Conservation (phyloP, 805 yeast genomes). For the Candida ortonii region DNA sequence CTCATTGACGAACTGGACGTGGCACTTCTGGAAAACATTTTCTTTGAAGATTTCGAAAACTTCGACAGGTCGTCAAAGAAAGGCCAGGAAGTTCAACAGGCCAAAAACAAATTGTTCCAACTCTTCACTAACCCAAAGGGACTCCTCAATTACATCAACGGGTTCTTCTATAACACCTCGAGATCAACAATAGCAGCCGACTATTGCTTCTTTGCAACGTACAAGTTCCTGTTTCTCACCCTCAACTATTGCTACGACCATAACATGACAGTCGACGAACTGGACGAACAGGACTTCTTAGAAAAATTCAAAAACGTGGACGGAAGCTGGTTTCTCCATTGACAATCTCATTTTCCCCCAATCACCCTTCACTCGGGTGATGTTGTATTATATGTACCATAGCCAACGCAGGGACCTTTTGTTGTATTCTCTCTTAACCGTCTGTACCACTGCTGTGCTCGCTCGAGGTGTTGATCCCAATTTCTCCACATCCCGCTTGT, state of each 20-base stretch:
- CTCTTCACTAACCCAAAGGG: slow-evolving; percentile 18
- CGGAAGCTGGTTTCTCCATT: slow-evolving; percentile 21
- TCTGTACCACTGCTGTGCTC: no score
- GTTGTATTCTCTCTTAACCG: no score
- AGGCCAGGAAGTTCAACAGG: background rate
- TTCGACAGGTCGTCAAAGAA: slow-evolving; percentile 1
- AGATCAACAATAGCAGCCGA: slow-evolving; percentile 26
- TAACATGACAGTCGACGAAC: slow-evolving; percentile 9
- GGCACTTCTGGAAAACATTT: slow-evolving; percentile 12
- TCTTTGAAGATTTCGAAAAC: slow-evolving; percentile 10
- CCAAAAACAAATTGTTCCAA: slow-evolving; percentile 12
- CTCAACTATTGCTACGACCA: slow-evolving; percentile 16
- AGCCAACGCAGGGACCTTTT: no score
- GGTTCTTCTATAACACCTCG: slow-evolving; percentile 31
- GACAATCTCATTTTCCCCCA: no score
- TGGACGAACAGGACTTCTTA: slow-evolving; percentile 15
- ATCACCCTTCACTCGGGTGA: no score
- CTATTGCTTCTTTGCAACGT: slow-evolving; percentile 27
- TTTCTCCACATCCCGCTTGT: background rate
- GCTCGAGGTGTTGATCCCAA: background rate
- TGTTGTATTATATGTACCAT: no score
- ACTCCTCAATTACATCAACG: slow-evolving; percentile 23
- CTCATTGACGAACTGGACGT: slow-evolving; percentile 21
- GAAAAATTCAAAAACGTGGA: slow-evolving; percentile 20
- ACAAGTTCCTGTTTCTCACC: slow-evolving; percentile 26